Conservation (phyloP, 208 protist genomes). For the Leishmania martiniquensis region DNA sequence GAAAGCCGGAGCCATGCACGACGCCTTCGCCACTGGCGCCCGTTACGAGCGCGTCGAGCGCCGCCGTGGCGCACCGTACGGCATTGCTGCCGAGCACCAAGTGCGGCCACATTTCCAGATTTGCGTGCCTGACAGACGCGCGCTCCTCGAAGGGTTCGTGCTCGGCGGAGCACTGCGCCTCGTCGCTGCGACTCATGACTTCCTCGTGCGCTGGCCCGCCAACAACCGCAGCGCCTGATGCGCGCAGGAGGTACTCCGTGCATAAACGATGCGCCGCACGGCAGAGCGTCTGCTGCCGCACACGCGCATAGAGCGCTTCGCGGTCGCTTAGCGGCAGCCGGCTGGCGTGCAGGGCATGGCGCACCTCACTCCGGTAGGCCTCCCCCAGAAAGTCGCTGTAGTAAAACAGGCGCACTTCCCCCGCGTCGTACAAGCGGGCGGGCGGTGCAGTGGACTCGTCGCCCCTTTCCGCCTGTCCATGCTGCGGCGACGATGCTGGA, state of each 20-base stretch:
- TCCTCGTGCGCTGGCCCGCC: background rate
- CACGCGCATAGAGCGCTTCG: constrained; percentile 52
- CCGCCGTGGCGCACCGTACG: constrained; percentile 38
- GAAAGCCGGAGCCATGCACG: constrained; percentile 45
- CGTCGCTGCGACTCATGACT: background rate
- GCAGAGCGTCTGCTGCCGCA: constrained; percentile 51
- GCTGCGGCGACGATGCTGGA: background rate
- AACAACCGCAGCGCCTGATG: background rate
- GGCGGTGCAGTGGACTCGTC: background rate
- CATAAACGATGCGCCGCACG: constrained; percentile 33
- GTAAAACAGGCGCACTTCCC: constrained; percentile 50
- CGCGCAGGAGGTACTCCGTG: constrained; percentile 14
- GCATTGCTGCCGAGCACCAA: constrained; percentile 70
- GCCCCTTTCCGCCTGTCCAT: background rate
- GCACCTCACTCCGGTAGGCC: constrained; percentile 34
- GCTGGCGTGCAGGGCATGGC: constrained; percentile 45
- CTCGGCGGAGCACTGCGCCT: background rate
- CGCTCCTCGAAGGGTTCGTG: background rate
- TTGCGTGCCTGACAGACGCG: background rate
- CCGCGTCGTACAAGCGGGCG: constrained; percentile 38
- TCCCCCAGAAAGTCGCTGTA: constrained; percentile 64
- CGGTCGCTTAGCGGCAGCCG: constrained; percentile 55
- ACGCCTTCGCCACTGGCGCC: constrained; percentile 46
- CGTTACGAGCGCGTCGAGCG: constrained; percentile 64
- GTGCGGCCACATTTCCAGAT: constrained; percentile 30